phyloP scores from a whole-genome alignment of 345 rosid genomes.

The Rhodamnia argentea region DNA sequence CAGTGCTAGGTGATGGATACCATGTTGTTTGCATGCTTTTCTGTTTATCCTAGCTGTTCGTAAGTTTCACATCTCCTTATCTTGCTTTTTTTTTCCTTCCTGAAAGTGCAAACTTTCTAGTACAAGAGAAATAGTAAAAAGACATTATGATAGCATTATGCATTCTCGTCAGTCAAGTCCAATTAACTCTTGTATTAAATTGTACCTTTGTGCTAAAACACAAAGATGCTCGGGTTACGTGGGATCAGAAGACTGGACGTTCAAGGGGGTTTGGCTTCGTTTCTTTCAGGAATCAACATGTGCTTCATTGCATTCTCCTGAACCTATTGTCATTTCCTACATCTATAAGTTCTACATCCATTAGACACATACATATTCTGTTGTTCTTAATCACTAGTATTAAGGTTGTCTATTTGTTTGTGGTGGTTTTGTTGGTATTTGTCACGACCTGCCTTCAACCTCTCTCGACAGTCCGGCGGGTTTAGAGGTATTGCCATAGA shows the following conservation, averaged over 20 bases:
- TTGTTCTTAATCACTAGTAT: not conserved
- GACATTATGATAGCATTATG: not conserved
- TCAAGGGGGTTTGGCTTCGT: constrained; percentile 98
- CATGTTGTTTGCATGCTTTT: constrained; percentile 78
- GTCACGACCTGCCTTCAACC: no score
- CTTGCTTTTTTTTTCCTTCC: not conserved
- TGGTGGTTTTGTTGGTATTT: constrained; percentile 1
- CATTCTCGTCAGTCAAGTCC: not conserved
- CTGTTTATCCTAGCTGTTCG: constrained; percentile 90
- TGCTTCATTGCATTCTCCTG: not conserved
- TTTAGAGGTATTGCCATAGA: no score
- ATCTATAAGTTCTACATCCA: not conserved
- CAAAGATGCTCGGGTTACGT: constrained; percentile 95
- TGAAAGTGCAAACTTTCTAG: not conserved
- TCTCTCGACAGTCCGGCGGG: no score
- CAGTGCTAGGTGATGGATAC: constrained; percentile 97
- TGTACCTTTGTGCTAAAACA: not conserved
- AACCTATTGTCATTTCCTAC: not conserved
- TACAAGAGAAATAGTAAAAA: not conserved
- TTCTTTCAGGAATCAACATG: constrained; percentile 94
- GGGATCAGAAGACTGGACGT: constrained; percentile 99
- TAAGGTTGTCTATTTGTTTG: not conserved
- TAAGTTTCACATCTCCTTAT: constrained; percentile 22
- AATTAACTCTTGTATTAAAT: not conserved
- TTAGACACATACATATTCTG: not conserved